Percentiles rank a stretch among this genome's conserved stretches.
Evolutionary conservation across 768 basidiomycete genomes (phyloP).

Genomic region (Mycena leptocephala): DNA sequence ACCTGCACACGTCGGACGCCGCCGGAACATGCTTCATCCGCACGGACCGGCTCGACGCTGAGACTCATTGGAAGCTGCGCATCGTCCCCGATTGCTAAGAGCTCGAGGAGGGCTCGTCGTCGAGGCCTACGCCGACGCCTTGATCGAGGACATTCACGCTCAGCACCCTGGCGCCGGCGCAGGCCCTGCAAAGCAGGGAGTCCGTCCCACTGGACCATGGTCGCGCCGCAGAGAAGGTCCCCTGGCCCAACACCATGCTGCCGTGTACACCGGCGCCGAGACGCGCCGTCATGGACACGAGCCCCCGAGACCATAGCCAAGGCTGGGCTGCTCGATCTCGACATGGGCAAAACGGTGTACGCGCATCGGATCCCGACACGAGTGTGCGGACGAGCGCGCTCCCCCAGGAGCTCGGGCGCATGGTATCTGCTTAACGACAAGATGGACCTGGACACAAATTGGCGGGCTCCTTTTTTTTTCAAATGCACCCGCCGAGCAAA

Average conservation of each 20-base stretch:
- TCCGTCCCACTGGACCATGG: constrained; percentile 60
- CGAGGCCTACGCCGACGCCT: constrained; percentile 95
- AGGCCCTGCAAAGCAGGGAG: constrained; percentile 42
- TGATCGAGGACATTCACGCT: constrained; percentile 97
- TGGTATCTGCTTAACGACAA: constrained; percentile 98
- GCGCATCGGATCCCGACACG: constrained; percentile 93
- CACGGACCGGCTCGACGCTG: constrained; percentile 98
- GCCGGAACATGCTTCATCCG: constrained; percentile 97
- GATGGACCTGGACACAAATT: constrained; percentile 98
- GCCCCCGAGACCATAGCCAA: constrained; percentile 97
- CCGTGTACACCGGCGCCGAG: constrained; percentile 95
- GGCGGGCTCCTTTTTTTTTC: constrained; percentile 67
- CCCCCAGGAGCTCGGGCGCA: constrained; percentile 95
- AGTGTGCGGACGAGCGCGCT: constrained; percentile 98
- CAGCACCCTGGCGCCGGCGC: constrained; percentile 54
- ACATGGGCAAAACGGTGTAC: constrained; percentile 99
- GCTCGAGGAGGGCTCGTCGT: constrained; percentile 80
- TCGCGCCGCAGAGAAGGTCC: constrained; percentile 93
- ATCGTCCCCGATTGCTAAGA: constrained; percentile 90
- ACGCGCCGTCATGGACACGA: constrained; percentile 99
- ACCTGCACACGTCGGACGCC: constrained; percentile 90
- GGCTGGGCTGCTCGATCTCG: constrained; percentile 91
- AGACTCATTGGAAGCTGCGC: constrained; percentile 98
- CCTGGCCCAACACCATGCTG: constrained; percentile 99
- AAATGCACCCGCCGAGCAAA: neutral